phyloP scores from a whole-genome alignment of 257 asterid species.

The Apocynum venetum region DNA sequence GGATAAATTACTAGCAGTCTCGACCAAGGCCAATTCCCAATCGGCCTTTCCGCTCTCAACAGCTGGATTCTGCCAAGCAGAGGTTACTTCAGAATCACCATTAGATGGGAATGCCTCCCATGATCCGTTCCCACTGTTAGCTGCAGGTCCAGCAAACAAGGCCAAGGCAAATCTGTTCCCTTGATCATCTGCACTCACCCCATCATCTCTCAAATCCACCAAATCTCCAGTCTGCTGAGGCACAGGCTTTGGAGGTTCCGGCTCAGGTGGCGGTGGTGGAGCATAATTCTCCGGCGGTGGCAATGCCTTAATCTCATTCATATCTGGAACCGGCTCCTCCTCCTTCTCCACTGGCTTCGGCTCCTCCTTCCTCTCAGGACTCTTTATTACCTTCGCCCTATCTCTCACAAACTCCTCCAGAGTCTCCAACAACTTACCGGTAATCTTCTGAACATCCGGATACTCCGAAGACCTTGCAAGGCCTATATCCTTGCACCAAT shows the following conservation, averaged over 20 bases:
- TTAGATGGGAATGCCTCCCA: slow-evolving; percentile 77
- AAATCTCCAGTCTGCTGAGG: slow-evolving; percentile 50
- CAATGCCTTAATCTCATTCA: slow-evolving; percentile 71
- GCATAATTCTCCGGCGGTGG: slow-evolving; percentile 64
- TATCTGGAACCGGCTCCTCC: slow-evolving; percentile 49
- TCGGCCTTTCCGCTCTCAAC: slow-evolving; percentile 77
- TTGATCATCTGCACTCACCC: slow-evolving; percentile 69
- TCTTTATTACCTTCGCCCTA: slow-evolving; percentile 60
- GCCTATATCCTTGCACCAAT: slow-evolving; percentile 78
- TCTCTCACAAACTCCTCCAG: slow-evolving; percentile 85
- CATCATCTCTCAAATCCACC: slow-evolving; percentile 75
- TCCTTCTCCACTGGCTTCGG: slow-evolving; percentile 32
- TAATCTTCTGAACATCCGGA: slow-evolving; percentile 72
- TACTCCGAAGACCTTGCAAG: slow-evolving; percentile 62
- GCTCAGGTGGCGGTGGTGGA: slow-evolving; percentile 59
- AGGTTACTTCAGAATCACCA: slow-evolving; percentile 53
- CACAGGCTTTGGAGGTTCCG: slow-evolving; percentile 50
- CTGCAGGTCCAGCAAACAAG: slow-evolving; percentile 59
- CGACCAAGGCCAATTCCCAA: slow-evolving; percentile 84
- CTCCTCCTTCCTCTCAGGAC: slow-evolving; percentile 62
- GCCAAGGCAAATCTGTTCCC: slow-evolving; percentile 77
- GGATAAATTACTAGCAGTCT: slow-evolving; percentile 65
- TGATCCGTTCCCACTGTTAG: slow-evolving; percentile 49
- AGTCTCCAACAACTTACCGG: slow-evolving; percentile 67
- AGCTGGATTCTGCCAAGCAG: slow-evolving; percentile 93